Percentiles rank a stretch among this genome's conserved stretches.
These are phyloP conservation scores for Colletotrichum cuscutae DNA, from an alignment of 2,329 filamentous ascomycete genomes.

Conservation along the genomic window DNA sequence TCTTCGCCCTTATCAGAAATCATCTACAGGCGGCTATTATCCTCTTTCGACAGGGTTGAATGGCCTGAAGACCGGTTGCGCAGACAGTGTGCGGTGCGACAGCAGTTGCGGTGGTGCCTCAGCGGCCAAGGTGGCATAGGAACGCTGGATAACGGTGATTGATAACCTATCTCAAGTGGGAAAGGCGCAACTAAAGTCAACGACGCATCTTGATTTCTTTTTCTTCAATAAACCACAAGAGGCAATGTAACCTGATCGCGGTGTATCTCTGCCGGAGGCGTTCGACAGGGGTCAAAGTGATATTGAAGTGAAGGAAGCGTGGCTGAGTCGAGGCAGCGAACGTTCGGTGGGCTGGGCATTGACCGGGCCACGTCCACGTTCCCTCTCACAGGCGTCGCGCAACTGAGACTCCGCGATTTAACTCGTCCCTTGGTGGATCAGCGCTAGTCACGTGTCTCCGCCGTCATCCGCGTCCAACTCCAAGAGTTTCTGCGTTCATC, in stretches of 20 bases:
- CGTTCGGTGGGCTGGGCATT: conserved; percentile 20
- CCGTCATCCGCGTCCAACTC: conserved; percentile 35
- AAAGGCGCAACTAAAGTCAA: conserved; percentile 3
- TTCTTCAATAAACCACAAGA: background rate
- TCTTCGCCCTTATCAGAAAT: background rate
- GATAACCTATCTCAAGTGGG: background rate
- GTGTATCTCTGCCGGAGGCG: background rate
- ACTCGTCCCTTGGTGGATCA: conserved; percentile 33
- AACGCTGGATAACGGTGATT: background rate
- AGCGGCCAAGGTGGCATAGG: conserved; percentile 20
- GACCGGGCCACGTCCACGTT: conserved; percentile 27
- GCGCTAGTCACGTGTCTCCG: conserved; percentile 30
- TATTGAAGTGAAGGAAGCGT: conserved; percentile 9
- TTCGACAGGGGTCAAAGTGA: background rate
- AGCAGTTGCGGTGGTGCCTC: conserved; percentile 37
- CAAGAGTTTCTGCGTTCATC: conserved; percentile 36
- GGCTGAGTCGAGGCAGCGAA: conserved; percentile 19
- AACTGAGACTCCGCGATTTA: conserved; percentile 34
- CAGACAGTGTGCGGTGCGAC: conserved; percentile 41
- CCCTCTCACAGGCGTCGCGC: conserved; percentile 19
- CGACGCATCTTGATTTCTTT: background rate
- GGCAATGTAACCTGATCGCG: background rate
- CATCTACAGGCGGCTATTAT: conserved; percentile 28
- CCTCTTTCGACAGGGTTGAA: conserved; percentile 42
- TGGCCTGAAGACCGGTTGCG: conserved; percentile 44